A percentile compares a stretch with the other conserved stretches of the same genome.
Conservation (phyloP, 768 basidiomycete species). For the Agaricus blazei region DNA sequence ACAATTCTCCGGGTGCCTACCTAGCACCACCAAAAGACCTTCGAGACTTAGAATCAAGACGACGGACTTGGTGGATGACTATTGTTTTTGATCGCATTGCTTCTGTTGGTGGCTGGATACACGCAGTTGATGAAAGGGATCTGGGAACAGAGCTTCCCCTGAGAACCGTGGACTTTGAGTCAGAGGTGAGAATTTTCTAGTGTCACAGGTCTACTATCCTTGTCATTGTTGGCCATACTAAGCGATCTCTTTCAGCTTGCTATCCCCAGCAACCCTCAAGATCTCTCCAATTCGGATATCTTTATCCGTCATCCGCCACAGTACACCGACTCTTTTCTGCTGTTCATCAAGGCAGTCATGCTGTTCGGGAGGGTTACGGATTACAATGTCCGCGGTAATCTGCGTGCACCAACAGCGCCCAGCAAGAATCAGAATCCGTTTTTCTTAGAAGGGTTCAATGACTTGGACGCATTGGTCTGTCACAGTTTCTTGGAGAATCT, state of each 20-base stretch:
- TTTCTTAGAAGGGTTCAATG: conserved; percentile 57
- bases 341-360: conserved; percentile 82
- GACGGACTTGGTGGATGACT: conserved; percentile 91
- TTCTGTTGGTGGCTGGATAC: conserved; percentile 81
- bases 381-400: conserved; percentile 71
- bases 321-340: conserved; percentile 78
- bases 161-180: conserved; percentile 70
- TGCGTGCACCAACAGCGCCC: conserved; percentile 60
- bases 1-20: conserved; percentile 71
- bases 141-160: conserved; percentile 81
- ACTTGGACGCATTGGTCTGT: conserved; percentile 64
- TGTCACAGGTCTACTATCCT: background rate
- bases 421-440: conserved; percentile 75
- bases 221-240: background rate
- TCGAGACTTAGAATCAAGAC: conserved; percentile 70
- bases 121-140: conserved; percentile 79
- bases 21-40: conserved; percentile 73
- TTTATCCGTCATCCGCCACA: conserved; percentile 67
- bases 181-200: conserved; percentile 43
- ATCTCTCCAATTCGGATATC: conserved; percentile 55
- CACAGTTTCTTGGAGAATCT: conserved; percentile 65
- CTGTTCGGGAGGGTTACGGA: conserved; percentile 83
- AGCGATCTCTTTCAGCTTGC: conserved; percentile 34
- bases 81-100: conserved; percentile 81
- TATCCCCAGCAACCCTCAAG: conserved; percentile 72